Percentiles rank a stretch among this genome's conserved stretches.
Evolutionary conservation across 129 eudicot genomes (phyloP).

Genomic region (Centella asiatica): DNA sequence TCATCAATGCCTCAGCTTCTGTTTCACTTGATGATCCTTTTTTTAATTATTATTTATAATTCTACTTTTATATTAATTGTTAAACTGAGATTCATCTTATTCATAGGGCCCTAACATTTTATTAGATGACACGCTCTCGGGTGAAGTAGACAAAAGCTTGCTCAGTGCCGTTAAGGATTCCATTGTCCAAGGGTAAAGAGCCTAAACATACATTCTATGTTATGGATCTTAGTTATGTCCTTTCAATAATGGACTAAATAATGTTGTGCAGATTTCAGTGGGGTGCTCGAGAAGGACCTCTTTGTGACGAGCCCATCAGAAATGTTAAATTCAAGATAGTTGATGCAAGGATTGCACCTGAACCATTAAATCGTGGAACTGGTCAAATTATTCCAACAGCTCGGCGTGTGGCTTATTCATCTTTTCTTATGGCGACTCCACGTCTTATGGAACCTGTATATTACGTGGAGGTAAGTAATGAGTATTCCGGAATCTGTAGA

Average conservation of each 20-base stretch:
- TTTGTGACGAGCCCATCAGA: constrained; percentile 97
- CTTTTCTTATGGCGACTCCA: constrained; percentile 99
- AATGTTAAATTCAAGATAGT: constrained; percentile 95
- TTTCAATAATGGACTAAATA: neutral
- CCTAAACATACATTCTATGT: neutral
- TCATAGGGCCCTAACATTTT: constrained; percentile 89
- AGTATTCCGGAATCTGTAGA: neutral
- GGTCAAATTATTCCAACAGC: constrained; percentile 99
- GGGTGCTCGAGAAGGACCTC: constrained; percentile 99
- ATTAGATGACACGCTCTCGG: constrained; percentile 88
- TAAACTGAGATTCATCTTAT: constrained; percentile 9
- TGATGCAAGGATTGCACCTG: constrained; percentile 93
- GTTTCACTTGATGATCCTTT: too few species aligned
- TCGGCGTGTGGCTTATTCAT: constrained; percentile 95
- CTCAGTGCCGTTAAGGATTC: constrained; percentile 95
- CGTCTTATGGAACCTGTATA: constrained; percentile 97
- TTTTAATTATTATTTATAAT: neutral
- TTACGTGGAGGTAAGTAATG: constrained; percentile 65
- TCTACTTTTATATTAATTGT: constrained; percentile 2
- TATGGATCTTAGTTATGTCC: neutral
- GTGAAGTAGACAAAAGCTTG: constrained; percentile 91
- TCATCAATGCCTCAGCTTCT: too few species aligned
- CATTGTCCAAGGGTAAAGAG: constrained; percentile 89
- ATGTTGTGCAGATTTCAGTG: constrained; percentile 65
- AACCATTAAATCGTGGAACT: constrained; percentile 88